Base-by-base conservation (phyloP, 2,329 filamentous ascomycete species). In the Aureobasidium melanogenum region DNA sequence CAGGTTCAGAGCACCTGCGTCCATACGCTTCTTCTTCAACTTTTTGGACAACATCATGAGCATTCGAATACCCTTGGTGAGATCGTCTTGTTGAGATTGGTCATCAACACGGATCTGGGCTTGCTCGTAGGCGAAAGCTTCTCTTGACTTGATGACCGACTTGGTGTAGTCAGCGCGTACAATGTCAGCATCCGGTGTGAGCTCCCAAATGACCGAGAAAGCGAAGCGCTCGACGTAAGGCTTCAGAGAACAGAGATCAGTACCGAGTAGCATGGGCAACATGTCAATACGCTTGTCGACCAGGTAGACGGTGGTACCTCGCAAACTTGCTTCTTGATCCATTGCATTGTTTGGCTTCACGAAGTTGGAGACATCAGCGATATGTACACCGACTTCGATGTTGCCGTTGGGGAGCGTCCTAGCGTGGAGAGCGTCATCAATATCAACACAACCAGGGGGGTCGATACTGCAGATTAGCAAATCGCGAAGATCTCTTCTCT, bases 241-340 rank as follows among this genome's bases (percentile, higher is more conserved):
- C 74, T 97, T 97, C 22, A 99, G 79, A 0, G 94, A 99, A 77
- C 94, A 99, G 1, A 99, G 80, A 70, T 99, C 92, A 0, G 94
- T 99, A 62, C 94, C 94, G 14, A 99, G 86, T 34, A 99, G 86
- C 82, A 91, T 92, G 0, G 95, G 95, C 73, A 99, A 82, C 95
- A 99, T 99, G 79, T 99, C 95, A 69, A 99, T 99, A 69, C 94
- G 91, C 80, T 99, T 99, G 75, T 99, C 94, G 3, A 99, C 94
- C 17, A 99, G 80, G 72, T 99, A 99, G 30, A 99, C 94, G 0
- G 93, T 97, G 5, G 94, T 97, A 64, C 94, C 94, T 69, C 94
- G 88, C 70, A 96, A 85, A 70, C 91, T 94, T 3, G 94, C 94
- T 76, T 99, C 94, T 51, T 86, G 84, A 72, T 99, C 95, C 94